Evolutionary conservation across 495 filamentous ascomycete genomes (phyloP).

Genomic region (Clohesyomyces aquaticus): DNA sequence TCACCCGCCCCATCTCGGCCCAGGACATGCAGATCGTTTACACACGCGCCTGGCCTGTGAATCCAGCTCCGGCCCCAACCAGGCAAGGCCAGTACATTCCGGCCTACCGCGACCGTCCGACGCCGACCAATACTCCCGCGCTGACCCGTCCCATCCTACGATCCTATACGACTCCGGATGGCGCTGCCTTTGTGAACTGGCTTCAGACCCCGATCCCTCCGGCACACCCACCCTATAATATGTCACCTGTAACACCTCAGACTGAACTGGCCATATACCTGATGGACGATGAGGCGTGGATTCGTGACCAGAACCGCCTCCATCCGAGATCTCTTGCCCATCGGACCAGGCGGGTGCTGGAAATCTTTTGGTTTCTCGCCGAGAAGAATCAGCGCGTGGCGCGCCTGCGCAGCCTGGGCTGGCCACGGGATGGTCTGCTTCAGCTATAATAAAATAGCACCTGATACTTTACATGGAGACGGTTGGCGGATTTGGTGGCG

Average conservation of each 20-base stretch:
- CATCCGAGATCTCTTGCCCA: background rate
- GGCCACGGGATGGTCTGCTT: background rate
- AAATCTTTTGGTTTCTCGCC: conserved; percentile 19
- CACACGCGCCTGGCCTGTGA: background rate
- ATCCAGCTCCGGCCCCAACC: no score
- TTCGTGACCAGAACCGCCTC: conserved; percentile 6
- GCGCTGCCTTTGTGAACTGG: conserved; percentile 11
- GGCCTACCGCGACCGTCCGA: no score
- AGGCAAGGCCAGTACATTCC: no score
- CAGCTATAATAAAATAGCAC: background rate
- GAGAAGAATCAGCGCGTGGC: background rate
- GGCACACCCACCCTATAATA: background rate
- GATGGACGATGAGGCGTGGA: background rate
- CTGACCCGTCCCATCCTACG: conserved; percentile 16
- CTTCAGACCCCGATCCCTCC: conserved; percentile 1
- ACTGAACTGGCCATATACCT: conserved; percentile 7
- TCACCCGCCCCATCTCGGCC: background rate
- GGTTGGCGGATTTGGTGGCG: no score
- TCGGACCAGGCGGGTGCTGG: background rate
- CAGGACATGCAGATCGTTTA: conserved; percentile 8
- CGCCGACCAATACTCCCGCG: no score
- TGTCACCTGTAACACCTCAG: background rate
- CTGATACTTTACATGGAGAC: no score
- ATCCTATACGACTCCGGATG: conserved; percentile 7
- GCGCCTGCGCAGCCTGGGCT: background rate